These are phyloP conservation scores for Heterobasidion annosum DNA, from an alignment of 1,284 basidiomycete genomes.

Conservation along the genomic window DNA sequence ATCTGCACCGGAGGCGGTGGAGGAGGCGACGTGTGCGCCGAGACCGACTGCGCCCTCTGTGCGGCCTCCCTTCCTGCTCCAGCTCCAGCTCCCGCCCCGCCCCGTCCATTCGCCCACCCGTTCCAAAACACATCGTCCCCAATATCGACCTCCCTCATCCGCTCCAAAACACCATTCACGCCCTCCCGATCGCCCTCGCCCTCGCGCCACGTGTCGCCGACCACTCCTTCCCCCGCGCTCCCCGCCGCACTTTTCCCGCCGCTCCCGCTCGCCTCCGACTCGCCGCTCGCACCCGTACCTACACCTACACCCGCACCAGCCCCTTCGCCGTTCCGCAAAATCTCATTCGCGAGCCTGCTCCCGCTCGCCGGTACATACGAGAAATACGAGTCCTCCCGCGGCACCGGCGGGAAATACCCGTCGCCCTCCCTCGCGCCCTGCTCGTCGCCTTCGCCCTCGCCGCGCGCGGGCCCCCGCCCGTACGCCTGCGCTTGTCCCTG, in stretches of 20 bases:
- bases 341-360: conserved; percentile 31
- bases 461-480: conserved; percentile 9
- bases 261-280: background rate
- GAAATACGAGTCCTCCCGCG: conserved; percentile 10
- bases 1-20: conserved; percentile 5
- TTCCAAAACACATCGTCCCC: background rate
- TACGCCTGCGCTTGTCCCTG: conserved; percentile 62
- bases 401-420: conserved; percentile 32
- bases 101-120: background rate
- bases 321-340: conserved; percentile 15
- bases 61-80: background rate
- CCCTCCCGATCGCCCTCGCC: background rate
- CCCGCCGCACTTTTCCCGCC: background rate
- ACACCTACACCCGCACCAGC: conserved; percentile 7
- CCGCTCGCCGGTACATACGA: conserved; percentile 4
- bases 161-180: background rate
- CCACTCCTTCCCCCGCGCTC: background rate
- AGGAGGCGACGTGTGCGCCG: conserved; percentile 3
- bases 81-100: background rate
- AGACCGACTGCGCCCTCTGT: background rate
- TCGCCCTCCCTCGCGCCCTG: conserved; percentile 1
- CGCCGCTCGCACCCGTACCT: background rate
- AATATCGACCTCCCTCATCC: background rate
- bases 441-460: background rate
- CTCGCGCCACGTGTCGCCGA: background rate